Conservation (phyloP, 2,329 filamentous ascomycete genomes). For the Laburnicola sp. region DNA sequence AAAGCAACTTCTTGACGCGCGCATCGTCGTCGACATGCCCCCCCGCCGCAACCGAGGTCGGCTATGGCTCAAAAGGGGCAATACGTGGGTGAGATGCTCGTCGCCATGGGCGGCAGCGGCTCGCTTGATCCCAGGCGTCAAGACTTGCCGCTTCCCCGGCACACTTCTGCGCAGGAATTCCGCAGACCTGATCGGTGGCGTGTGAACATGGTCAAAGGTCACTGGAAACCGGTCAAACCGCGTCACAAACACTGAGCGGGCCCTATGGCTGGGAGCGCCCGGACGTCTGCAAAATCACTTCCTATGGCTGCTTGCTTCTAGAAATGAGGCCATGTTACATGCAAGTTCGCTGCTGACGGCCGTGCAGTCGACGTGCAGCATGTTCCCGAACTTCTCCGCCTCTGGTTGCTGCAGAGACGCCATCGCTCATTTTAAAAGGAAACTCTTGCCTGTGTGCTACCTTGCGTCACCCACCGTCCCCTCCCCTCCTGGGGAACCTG, state of each 20-base stretch:
- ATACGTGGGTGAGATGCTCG: conserved; percentile 9
- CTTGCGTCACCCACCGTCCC: conserved; percentile 26
- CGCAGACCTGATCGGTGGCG: conserved; percentile 14
- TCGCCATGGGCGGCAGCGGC: conserved; percentile 21
- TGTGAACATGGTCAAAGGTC: conserved; percentile 9
- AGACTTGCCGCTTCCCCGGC: conserved; percentile 39
- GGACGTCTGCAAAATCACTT: conserved; percentile 34
- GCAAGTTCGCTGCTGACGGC: conserved; percentile 28
- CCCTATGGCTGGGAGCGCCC: conserved; percentile 25
- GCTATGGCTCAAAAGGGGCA: conserved; percentile 11
- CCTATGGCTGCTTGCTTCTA: conserved; percentile 33
- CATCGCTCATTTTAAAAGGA: conserved; percentile 29
- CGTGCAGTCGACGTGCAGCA: conserved; percentile 23
- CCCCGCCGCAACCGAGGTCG: conserved; percentile 35
- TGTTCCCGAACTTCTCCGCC: conserved; percentile 43
- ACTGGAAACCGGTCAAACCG: conserved; percentile 18
- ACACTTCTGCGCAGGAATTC: conserved; percentile 8
- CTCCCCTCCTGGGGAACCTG: conserved; percentile 25
- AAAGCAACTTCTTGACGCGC: conserved; percentile 32
- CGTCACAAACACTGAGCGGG: conserved; percentile 24
- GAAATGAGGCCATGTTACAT: conserved; percentile 45
- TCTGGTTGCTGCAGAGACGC: conserved; percentile 33
- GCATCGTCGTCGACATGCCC: conserved; percentile 19
- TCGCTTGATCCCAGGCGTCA: conserved; percentile 25
- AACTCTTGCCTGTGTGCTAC: conserved; percentile 38